Conservation (phyloP, 495 filamentous ascomycete species). For the Chaetomium fimeti region DNA sequence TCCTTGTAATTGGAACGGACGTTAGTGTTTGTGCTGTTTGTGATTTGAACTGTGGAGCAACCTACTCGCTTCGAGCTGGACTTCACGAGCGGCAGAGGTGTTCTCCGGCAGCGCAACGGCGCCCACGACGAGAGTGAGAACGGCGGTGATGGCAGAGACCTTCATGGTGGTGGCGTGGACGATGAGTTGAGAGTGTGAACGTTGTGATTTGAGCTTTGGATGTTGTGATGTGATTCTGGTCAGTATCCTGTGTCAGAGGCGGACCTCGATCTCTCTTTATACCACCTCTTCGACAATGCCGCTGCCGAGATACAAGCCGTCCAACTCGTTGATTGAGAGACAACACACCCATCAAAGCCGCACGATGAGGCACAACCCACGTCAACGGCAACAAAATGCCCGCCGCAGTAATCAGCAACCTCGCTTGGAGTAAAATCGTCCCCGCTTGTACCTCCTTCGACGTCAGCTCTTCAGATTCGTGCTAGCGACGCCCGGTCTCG, state of each 20-base stretch:
- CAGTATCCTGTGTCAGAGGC: neutral
- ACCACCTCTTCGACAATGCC: neutral
- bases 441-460: neutral
- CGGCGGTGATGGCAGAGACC: neutral
- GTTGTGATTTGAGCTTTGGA: neutral
- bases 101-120: neutral
- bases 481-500: neutral
- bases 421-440: neutral
- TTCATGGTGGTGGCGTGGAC: neutral
- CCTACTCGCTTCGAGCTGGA: neutral
- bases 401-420: neutral
- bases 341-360: no score
- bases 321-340: no score
- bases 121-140: neutral
- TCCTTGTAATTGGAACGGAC: neutral
- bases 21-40: neutral
- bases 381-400: neutral
- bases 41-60: neutral
- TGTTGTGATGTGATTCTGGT: neutral
- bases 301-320: no score
- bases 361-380: no score
- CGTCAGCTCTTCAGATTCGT: neutral
- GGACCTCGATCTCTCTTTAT: neutral
- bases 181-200: neutral
- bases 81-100: neutral